Evolutionary conservation across 2,329 filamentous ascomycete genomes (phyloP), one percentile per base, ranked within the genome.

Genomic region (Mariannaea elegans): DNA sequence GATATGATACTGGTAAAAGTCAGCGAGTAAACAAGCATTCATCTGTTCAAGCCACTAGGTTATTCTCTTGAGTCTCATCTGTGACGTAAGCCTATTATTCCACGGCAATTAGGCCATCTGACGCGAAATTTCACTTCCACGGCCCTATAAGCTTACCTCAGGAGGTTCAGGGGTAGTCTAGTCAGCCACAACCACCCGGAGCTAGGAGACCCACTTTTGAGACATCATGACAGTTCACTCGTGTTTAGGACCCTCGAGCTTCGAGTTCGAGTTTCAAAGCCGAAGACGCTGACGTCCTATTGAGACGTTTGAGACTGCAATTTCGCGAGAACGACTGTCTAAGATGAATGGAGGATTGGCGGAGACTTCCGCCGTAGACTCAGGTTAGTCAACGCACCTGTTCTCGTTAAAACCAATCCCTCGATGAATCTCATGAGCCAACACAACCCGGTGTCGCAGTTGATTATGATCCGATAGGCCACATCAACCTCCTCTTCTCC

Each of bases 401-500:
- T 38, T 19, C 14, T 56, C 54, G 18, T 29, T 54, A 7, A 34
- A 39, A 32, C 57, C 24, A 27, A 31, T 56, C 47, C 57, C 59
- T 52, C 45, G 56, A 60, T 34, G 46, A 57, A 47, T 56, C 66
- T 63, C 65, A 70, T 67, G 65, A 63, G 52, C 50, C 51, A 58
- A 56, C 42, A 44, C 38, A 34, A n/a, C 24, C 49, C 32, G 13
- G 7, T 48, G 18, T 19, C 38, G 57, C 59, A 86, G 84, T 80
- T 76, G 89, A 97, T 77, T 98, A 97, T 80, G 90, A 98, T 75
- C 93, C 95, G 53, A 90, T 98, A 75, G 86, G 92, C 70, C 93
- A 99, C 78, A 85, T 99, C 56, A 98, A 99, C 80, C 84, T 90
- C 63, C 90, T 99, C 71, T 99, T 99, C 82, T 89, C 93, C 49